Base-by-base conservation (phyloP, 2,329 filamentous ascomycete species). In the Bimuria novae-zelandiae region DNA sequence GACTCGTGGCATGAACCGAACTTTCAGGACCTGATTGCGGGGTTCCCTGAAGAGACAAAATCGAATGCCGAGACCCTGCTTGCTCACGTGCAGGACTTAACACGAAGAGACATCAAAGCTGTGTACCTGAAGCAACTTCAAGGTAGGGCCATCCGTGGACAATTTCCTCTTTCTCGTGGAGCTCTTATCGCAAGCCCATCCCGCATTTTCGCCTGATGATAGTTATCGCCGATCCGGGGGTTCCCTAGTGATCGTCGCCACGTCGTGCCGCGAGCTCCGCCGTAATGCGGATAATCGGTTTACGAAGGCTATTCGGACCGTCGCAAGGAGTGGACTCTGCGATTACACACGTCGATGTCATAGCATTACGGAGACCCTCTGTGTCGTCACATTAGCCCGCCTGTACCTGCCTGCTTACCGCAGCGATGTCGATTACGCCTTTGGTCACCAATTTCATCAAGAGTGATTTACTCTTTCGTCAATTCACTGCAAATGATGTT, bases 71-170 rank as follows among this genome's bases (percentile, higher is more conserved):
- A 78, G 19, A 81, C 82, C 19, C 79, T 93, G 52, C 79, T 84
- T 59, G 79, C 82, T 12, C 89, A 92, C 73, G 85, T 90, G 55
- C 77, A 82, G 60, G 86, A 91, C 65, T 81, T 93, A 57, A 87
- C 90, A 64, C 77, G 80, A 55, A 82, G 81, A 57, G 89, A 94
- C 69, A 80, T 90, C 67, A 94, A 93, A 75, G 80, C 86, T 54
- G 77, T 88, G 36, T 92, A 91, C 73, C 79, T 92, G 58, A 94
- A 94, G 77, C 84, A 84, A 53, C 83, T 93, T 37, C 89, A 94
- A 76, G 71, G 69, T 73, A 55, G 60, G n/a, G 68, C 64, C 49
- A 7, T 29, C 21, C 22, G 23, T 55, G 43, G 47, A 49, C 54
- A 41, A 44, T 52, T 40, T 42, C 53, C 46, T 54, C 50, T 11